Evolutionary conservation across 2,329 filamentous ascomycete genomes (phyloP).

Genomic region (Chaetomiaceae sp.): DNA sequence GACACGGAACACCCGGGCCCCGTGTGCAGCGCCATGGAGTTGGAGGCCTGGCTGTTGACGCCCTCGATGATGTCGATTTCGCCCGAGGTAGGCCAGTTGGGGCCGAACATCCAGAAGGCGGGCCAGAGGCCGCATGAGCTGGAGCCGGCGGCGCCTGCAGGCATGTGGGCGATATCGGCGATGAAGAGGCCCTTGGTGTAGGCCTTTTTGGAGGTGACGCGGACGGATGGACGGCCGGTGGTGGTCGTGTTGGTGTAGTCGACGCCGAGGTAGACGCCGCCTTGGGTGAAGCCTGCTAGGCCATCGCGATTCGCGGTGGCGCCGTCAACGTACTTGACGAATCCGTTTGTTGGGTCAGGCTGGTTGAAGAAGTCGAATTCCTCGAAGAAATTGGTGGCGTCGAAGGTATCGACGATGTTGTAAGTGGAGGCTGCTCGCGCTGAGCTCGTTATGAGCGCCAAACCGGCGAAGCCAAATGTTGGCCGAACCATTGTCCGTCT

Average conservation of each 20-base stretch:
- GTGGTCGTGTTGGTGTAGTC: conserved; percentile 55
- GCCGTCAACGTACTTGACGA: conserved; percentile 63
- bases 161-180: conserved; percentile 72
- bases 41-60: conserved; percentile 57
- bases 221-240: conserved; percentile 64
- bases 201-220: conserved; percentile 60
- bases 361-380: conserved; percentile 53
- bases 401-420: conserved; percentile 44
- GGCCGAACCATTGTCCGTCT: conserved; percentile 6
- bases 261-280: conserved; percentile 63
- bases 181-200: conserved; percentile 69
- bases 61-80: conserved; percentile 82
- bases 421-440: conserved; percentile 33
- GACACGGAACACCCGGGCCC: conserved; percentile 53
- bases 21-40: conserved; percentile 67
- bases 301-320: conserved; percentile 52
- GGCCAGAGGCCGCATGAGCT: conserved; percentile 67
- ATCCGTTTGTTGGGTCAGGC: conserved; percentile 69
- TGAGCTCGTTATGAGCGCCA: conserved; percentile 2
- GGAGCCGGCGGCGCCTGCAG: conserved; percentile 44
- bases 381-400: conserved; percentile 52
- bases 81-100: conserved; percentile 64
- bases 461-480: neutral
- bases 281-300: conserved; percentile 54
- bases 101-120: conserved; percentile 65